phyloP scores from a whole-genome alignment of 352 stramenopile genomes.

The Pythium sp. region DNA sequence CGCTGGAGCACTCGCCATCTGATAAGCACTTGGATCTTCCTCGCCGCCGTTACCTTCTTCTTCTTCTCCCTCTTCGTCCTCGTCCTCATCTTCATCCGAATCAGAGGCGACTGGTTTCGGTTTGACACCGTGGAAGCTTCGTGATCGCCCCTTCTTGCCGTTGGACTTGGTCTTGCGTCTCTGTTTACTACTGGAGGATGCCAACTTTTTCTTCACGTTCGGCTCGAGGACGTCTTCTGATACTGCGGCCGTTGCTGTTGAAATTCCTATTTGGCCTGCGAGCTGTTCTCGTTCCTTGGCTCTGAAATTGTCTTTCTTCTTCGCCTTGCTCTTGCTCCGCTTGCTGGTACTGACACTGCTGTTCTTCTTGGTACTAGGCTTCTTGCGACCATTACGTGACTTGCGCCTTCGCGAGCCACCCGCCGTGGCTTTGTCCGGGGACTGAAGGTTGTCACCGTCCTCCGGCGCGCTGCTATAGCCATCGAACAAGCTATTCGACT shows the following conservation, averaged over 20 bases:
- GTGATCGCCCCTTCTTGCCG: slow-evolving; percentile 11
- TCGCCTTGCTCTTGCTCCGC: slow-evolving; percentile 9
- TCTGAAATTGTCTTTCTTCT: slow-evolving; percentile 2
- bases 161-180: slow-evolving; percentile 11
- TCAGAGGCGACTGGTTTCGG: background rate
- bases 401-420: slow-evolving; percentile 5
- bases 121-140: slow-evolving; percentile 1
- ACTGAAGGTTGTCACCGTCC: background rate
- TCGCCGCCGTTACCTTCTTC: background rate
- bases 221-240: background rate
- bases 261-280: background rate
- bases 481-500: slow-evolving; percentile 9
- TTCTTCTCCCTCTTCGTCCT: background rate
- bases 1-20: background rate
- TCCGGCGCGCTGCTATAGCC: slow-evolving; percentile 38
- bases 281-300: background rate
- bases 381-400: slow-evolving; percentile 13
- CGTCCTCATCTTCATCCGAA: slow-evolving; percentile 1
- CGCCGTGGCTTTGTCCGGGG: background rate
- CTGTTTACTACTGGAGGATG: slow-evolving; percentile 1
- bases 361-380: slow-evolving; percentile 5
- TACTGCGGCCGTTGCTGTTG: background rate
- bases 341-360: slow-evolving; percentile 10
- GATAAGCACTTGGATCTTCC: background rate
- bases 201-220: slow-evolving; percentile 10